A percentile compares a stretch with the other conserved stretches of the same genome.
phyloP scores from a whole-genome alignment of 257 asterid species.

The Leptodermis oblonga region DNA sequence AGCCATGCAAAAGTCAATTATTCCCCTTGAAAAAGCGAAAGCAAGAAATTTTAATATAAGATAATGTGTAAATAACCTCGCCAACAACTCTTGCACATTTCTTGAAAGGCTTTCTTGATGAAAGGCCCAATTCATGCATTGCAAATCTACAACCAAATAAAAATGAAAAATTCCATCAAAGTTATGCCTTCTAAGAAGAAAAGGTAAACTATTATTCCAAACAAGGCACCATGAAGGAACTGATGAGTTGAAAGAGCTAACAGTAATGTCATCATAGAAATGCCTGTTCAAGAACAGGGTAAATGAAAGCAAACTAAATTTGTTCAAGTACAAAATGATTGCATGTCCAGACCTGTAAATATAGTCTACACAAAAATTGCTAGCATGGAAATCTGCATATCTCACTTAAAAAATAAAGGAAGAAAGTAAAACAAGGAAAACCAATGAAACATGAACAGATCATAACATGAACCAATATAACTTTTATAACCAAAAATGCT shows the following conservation, averaged over 20 bases:
- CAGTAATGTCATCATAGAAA: neutral
- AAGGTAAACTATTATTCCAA: too few species aligned
- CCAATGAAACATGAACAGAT: neutral
- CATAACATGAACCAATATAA: neutral
- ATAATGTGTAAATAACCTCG: constrained; percentile 56
- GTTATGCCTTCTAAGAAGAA: neutral
- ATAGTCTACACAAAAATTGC: too few species aligned
- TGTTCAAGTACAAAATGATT: neutral
- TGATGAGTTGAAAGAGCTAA: neutral
- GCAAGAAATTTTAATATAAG: neutral
- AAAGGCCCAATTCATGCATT: constrained; percentile 94
- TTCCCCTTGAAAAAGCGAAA: constrained; percentile 13
- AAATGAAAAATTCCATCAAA: neutral
- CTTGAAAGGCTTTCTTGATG: constrained; percentile 88
- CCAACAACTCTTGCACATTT: constrained; percentile 99
- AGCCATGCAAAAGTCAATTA: constrained; percentile 12
- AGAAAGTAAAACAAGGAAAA: neutral
- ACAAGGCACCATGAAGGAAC: neutral
- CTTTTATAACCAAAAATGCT: neutral
- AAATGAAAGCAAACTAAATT: too few species aligned
- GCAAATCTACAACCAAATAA: constrained; percentile 57
- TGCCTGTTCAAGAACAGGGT: neutral
- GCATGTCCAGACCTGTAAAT: neutral
- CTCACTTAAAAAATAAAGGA: neutral
- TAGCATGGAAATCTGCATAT: neutral